phyloP scores from a whole-genome alignment of 2,329 filamentous ascomycete genomes.

The Penicillium sp. region DNA sequence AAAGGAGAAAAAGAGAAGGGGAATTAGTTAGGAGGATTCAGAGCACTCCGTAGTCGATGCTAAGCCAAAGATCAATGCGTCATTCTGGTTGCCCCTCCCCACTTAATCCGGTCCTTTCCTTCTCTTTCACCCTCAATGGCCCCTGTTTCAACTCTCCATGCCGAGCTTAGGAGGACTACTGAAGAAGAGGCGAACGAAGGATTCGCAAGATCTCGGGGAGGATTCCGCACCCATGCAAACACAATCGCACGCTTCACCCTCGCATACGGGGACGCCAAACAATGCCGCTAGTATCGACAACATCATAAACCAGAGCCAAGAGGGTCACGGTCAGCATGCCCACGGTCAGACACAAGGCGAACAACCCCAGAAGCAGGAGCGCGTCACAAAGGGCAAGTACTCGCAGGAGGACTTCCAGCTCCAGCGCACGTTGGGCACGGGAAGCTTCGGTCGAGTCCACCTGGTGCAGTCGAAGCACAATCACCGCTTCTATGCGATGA shows the following conservation, averaged over 20 bases:
- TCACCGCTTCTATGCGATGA: conserved; percentile 95
- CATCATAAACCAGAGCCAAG: conserved; percentile 63
- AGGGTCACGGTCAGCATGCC: conserved; percentile 4
- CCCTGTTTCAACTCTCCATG: conserved; percentile 58
- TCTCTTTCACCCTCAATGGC: conserved; percentile 21
- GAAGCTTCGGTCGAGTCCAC: conserved; percentile 95
- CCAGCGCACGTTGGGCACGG: conserved; percentile 88
- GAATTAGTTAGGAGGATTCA: too few relatives aligned
- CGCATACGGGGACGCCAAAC: conserved; percentile 52
- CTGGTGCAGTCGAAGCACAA: conserved; percentile 98
- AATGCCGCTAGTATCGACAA: conserved; percentile 81
- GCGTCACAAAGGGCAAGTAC: conserved; percentile 96
- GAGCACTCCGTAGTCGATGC: neutral
- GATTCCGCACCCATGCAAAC: conserved; percentile 38
- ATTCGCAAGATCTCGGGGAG: conserved; percentile 55
- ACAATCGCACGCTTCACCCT: conserved; percentile 42
- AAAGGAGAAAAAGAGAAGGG: neutral
- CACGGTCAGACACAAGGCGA: neutral
- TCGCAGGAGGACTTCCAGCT: conserved; percentile 87
- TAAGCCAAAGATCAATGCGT: conserved; percentile 26
- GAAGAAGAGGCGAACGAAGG: conserved; percentile 98
- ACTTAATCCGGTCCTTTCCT: conserved; percentile 25
- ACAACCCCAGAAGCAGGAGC: conserved; percentile 24
- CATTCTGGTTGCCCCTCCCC: conserved; percentile 28
- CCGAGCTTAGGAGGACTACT: conserved; percentile 86